Base-by-base conservation (phyloP, 1,284 basidiomycete species). In the Cryptococcus wingfieldii region DNA sequence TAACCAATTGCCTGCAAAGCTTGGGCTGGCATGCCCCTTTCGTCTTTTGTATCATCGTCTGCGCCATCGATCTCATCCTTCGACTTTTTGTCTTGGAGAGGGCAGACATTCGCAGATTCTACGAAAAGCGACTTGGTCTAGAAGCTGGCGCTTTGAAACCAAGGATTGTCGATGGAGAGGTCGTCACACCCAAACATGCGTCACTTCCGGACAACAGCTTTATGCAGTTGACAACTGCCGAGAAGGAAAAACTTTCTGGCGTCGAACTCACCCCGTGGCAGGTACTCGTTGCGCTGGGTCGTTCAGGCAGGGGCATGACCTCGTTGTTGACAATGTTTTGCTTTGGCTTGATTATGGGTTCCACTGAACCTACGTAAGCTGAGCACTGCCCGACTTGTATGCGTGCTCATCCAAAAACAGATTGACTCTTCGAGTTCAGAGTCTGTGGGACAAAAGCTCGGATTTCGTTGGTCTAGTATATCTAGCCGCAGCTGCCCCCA, bases 1-100 rank as follows among this genome's bases (percentile, higher is more conserved):
- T 23, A 16, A n/a, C 14, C 19, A 13, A 39, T 2, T 4, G 3
- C 3, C 23, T 10, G 31, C 6, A 34, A 8, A 25, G 25, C 14
- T 85, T 88, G 65, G 89, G 86, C 4, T 88, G 84, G 74, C 81
- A 84, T 39, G 85, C 82, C 2, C 88, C 89, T 1, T 87, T 88
- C 69, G 80, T 90, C 50, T 87, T 88, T 63, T 82, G 83, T 4
- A 81, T 88, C 58, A 79, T 81, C 46, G 72, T 84, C 55, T 82
- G 84, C 2, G 63, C 80, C 5, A 57, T 86, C 6, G 87, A 91
- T 67, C 78, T 88, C 25, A 54, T 87, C 28, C 83, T 73, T 14
- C 67, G 78, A 44, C 71, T 82, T 31, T 70, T 80, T 41, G 67
- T 80, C 38, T 64, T 82, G 53, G 81, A 82, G 65, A 72, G 70